Percentiles rank a stretch among this genome's conserved stretches.
Evolutionary conservation across 169 alveolate genomes (phyloP).

Genomic region (Eimeria sp.): DNA sequence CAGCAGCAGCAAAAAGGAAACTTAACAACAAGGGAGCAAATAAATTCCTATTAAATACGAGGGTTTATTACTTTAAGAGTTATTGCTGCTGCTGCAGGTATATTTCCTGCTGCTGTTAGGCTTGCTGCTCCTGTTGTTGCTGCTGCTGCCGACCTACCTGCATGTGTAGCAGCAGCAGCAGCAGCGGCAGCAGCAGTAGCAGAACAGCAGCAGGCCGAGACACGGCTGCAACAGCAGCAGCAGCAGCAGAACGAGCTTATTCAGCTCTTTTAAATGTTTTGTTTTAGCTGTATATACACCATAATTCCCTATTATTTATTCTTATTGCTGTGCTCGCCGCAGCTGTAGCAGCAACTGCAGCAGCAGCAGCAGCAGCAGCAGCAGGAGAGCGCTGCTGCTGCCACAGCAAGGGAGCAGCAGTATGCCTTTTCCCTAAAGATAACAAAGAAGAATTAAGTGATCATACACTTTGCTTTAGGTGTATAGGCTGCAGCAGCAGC

Average conservation of each 20-base stretch:
- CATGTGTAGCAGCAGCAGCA: slow-evolving; percentile 30
- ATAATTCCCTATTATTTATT: background rate
- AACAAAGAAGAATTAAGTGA: background rate
- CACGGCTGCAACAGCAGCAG: slow-evolving; percentile 44
- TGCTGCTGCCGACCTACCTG: slow-evolving; percentile 51
- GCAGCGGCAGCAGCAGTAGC: slow-evolving; percentile 53
- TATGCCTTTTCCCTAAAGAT: background rate
- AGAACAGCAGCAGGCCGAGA: background rate
- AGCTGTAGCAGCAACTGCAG: slow-evolving; percentile 28
- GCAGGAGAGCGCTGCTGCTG: slow-evolving; percentile 43
- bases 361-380: slow-evolving; percentile 59
- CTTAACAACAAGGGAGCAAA: background rate
- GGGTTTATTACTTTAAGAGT: background rate
- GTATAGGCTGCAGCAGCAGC: slow-evolving; percentile 32
- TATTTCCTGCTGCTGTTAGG: background rate
- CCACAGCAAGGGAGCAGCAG: slow-evolving; percentile 34
- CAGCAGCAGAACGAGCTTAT: slow-evolving; percentile 17
- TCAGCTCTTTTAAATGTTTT: background rate
- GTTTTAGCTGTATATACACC: slow-evolving; percentile 10
- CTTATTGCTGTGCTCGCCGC: background rate
- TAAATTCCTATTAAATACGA: no score
- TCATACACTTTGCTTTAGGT: background rate
- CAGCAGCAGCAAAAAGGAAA: background rate
- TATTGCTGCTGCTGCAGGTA: background rate
- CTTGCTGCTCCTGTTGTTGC: background rate